phyloP scores from a whole-genome alignment of 1,284 basidiomycete genomes.

The Pseudozyma thailandica region DNA sequence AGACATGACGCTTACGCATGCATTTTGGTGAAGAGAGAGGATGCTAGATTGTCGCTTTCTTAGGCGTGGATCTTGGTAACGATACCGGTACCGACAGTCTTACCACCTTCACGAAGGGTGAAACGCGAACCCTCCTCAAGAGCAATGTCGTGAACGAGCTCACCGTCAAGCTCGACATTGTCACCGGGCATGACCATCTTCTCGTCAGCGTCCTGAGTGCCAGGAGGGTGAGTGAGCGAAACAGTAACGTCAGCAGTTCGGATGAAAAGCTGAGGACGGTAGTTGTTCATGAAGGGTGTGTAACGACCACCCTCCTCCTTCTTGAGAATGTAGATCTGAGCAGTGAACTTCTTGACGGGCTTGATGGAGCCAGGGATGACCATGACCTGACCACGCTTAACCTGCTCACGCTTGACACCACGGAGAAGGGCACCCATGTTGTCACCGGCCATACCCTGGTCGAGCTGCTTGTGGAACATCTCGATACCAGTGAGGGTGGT shows the following conservation, averaged over 20 bases:
- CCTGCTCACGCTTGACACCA: slow-evolving; percentile 96
- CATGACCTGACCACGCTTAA: slow-evolving; percentile 92
- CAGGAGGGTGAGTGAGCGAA: slow-evolving; percentile 85
- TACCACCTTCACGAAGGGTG: slow-evolving; percentile 96
- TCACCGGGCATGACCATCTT: slow-evolving; percentile 96
- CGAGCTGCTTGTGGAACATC: slow-evolving; percentile 99
- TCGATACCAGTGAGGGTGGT: slow-evolving; percentile 97
- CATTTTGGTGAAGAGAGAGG: slow-evolving; percentile 10
- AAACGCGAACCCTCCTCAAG: slow-evolving; percentile 93
- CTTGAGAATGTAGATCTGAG: slow-evolving; percentile 74
- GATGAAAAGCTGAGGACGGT: slow-evolving; percentile 95
- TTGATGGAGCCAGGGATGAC: slow-evolving; percentile 92
- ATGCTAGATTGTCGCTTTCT: background rate
- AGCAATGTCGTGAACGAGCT: slow-evolving; percentile 87
- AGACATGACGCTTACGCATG: slow-evolving; percentile 7
- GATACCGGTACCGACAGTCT: slow-evolving; percentile 73
- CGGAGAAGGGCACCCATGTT: slow-evolving; percentile 99
- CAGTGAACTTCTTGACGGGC: slow-evolving; percentile 85
- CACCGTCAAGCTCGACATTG: slow-evolving; percentile 91
- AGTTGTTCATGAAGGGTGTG: slow-evolving; percentile 96
- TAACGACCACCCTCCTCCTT: slow-evolving; percentile 99
- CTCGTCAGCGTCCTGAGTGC: slow-evolving; percentile 70
- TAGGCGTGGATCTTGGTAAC: slow-evolving; percentile 64
- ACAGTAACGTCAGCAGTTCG: slow-evolving; percentile 95
- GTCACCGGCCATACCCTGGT: slow-evolving; percentile 96